A percentile compares a stretch with the other conserved stretches of the same genome.
These are phyloP conservation scores for Houttuynia cordata DNA, from an alignment of 164 flowering plant species.

Conservation along the genomic window DNA sequence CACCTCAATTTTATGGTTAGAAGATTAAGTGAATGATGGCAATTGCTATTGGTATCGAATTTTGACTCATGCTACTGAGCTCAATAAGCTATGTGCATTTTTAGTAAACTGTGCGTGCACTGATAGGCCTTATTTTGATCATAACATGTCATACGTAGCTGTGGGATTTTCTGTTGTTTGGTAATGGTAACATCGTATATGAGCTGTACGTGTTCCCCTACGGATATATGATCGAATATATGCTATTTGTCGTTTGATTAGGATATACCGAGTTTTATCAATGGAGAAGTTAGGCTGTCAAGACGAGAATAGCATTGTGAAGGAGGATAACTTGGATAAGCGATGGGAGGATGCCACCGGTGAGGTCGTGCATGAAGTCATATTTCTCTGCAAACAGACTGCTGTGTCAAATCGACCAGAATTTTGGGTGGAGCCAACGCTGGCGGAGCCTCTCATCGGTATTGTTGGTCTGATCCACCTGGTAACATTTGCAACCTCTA, in stretches of 20 bases:
- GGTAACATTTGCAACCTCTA: too few species aligned
- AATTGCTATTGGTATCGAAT: too few species aligned
- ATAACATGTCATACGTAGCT: not conserved
- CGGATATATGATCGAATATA: not conserved
- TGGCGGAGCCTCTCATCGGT: too few species aligned
- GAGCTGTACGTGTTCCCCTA: not conserved
- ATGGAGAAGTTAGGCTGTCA: conserved; percentile 49
- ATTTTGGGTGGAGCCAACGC: conserved; percentile 1
- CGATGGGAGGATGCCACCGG: conserved; percentile 73
- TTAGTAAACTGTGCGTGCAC: too few species aligned
- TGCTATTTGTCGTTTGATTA: conserved; percentile 3
- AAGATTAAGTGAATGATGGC: too few species aligned
- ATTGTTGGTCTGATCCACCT: too few species aligned
- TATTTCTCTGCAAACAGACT: conserved; percentile 74
- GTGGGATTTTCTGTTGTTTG: not conserved
- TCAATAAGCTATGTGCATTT: too few species aligned
- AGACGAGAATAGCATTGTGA: conserved; percentile 52
- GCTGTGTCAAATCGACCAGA: conserved; percentile 84
- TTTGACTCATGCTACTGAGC: too few species aligned
- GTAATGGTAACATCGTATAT: not conserved
- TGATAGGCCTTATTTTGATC: too few species aligned
- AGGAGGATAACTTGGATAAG: conserved; percentile 64
- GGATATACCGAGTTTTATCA: conserved; percentile 44
- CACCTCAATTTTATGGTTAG: not conserved
- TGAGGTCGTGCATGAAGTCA: conserved; percentile 64